Evolutionary conservation across 140 eudicot species (phyloP).

Genomic region (Flaveria floridana): DNA sequence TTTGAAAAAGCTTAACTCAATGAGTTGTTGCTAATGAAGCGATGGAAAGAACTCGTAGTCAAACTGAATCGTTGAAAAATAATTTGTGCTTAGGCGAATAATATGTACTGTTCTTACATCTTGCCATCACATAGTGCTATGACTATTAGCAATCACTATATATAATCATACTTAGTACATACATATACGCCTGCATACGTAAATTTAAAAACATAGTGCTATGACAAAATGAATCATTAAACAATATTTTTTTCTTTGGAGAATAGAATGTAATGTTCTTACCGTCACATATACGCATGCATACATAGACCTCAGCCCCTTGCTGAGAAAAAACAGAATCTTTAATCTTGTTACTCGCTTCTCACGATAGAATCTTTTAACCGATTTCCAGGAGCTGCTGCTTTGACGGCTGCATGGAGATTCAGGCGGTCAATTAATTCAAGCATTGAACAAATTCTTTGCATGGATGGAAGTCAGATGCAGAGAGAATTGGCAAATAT

Average conservation of each 20-base stretch:
- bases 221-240: too few relatives aligned
- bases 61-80: too few relatives aligned
- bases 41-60: too few relatives aligned
- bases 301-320: background rate
- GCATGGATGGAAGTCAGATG: slow-evolving; percentile 70
- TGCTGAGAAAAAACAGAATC: background rate
- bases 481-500: slow-evolving; percentile 65
- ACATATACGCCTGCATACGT: background rate
- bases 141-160: background rate
- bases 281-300: background rate
- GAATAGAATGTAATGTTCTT: background rate
- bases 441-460: slow-evolving; percentile 57
- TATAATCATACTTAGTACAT: background rate
- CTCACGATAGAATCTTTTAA: slow-evolving; percentile 12
- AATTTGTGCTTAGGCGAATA: background rate
- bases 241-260: background rate
- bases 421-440: slow-evolving; percentile 48
- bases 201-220: too few relatives aligned
- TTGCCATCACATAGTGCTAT: background rate
- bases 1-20: too few relatives aligned
- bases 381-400: slow-evolving; percentile 49
- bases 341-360: background rate
- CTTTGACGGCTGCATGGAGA: slow-evolving; percentile 45
- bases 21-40: too few relatives aligned
- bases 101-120: background rate